These are phyloP conservation scores for Annulohypoxylon stygium DNA, from an alignment of 495 filamentous ascomycete species.

Conservation along the genomic window DNA sequence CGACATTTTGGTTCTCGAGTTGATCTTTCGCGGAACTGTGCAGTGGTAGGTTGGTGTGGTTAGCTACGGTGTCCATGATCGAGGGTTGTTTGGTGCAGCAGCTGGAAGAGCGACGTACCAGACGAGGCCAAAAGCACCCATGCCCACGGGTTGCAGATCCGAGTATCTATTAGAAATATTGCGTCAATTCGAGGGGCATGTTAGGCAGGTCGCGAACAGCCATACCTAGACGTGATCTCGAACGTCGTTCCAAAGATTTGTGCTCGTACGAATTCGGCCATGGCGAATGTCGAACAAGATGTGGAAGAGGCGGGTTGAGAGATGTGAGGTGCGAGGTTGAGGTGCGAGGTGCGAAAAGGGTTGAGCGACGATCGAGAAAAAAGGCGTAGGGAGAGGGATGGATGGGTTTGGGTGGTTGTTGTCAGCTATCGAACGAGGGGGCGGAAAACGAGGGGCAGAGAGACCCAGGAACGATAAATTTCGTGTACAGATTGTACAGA, in stretches of 20 bases:
- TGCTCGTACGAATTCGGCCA: constrained; percentile 99
- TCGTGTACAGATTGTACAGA: constrained; percentile 19
- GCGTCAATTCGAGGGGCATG: constrained; percentile 37
- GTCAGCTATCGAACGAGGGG: constrained; percentile 44
- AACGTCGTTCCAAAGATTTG: constrained; percentile 99
- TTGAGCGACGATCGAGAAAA: constrained; percentile 25
- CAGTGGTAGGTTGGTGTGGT: constrained; percentile 29
- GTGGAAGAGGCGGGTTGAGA: constrained; percentile 22
- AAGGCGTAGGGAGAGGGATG: constrained; percentile 29
- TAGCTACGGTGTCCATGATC: constrained; percentile 37
- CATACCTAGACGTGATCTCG: constrained; percentile 97
- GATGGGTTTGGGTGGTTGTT: constrained; percentile 11
- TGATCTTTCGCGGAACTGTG: constrained; percentile 94
- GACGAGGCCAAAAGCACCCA: constrained; percentile 98
- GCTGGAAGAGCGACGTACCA: constrained; percentile 72
- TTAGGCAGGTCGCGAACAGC: constrained; percentile 28
- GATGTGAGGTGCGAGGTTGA: background rate
- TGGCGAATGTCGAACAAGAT: constrained; percentile 58
- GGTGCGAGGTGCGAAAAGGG: too few species aligned
- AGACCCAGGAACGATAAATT: constrained; percentile 26
- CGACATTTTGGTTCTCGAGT: constrained; percentile 93
- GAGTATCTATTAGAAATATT: constrained; percentile 76
- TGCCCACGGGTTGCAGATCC: constrained; percentile 97
- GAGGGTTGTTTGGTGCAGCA: constrained; percentile 11
- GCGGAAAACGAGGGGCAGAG: constrained; percentile 41